phyloP scores from a whole-genome alignment of 495 filamentous ascomycete species.

The Tuber magnatum region DNA sequence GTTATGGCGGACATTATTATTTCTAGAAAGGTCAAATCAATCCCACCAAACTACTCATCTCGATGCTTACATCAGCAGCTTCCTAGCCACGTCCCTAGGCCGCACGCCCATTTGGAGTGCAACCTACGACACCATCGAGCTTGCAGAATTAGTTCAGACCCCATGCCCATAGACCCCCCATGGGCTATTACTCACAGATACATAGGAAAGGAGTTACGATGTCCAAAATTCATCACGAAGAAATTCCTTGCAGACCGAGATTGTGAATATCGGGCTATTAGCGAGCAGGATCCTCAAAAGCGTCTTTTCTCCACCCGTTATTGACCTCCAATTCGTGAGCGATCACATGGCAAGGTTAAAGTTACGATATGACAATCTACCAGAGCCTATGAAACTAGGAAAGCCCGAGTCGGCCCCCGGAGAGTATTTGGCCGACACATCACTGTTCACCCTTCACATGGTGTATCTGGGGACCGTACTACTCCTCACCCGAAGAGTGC shows the following conservation, averaged over 20 bases:
- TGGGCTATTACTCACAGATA: not conserved
- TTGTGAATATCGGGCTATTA: conserved; percentile 16
- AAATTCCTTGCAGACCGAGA: conserved; percentile 13
- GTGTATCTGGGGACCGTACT: conserved; percentile 14
- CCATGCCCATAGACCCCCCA: not conserved
- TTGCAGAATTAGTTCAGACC: conserved; percentile 11
- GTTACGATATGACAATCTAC: conserved; percentile 10
- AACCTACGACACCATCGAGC: conserved; percentile 6
- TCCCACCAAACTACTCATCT: not conserved
- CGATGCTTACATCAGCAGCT: conserved; percentile 5
- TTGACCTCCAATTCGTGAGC: conserved; percentile 9
- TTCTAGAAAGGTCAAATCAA: conserved; percentile 13
- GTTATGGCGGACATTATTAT: conserved; percentile 21
- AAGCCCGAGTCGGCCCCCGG: not conserved
- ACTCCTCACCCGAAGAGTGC: conserved; percentile 17
- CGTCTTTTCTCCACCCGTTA: conserved; percentile 1
- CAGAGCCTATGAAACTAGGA: conserved; percentile 9
- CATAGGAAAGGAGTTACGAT: conserved; percentile 15
- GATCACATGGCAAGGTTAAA: conserved; percentile 12
- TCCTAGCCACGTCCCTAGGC: conserved; percentile 14
- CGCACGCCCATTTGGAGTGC: conserved; percentile 15
- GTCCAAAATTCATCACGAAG: not conserved
- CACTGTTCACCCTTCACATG: conserved; percentile 16
- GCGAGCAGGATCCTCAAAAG: conserved; percentile 10
- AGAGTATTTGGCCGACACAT: conserved; percentile 2